phyloP scores from a whole-genome alignment of 2,329 filamentous ascomycete genomes.

The Fusarium algeriense region DNA sequence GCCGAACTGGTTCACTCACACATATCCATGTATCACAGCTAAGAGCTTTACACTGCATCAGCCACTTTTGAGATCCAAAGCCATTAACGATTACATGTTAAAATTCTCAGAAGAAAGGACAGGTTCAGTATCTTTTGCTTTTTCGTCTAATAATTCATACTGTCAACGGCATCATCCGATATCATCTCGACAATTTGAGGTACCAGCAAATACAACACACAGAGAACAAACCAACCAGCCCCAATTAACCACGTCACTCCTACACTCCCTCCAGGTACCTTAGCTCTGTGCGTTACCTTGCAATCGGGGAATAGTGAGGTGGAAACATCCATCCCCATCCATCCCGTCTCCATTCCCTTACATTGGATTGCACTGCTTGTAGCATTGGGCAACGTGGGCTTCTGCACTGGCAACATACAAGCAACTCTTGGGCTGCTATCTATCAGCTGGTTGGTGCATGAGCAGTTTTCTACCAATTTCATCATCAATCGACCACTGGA shows the following conservation, averaged over 20 bases:
- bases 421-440: conserved; percentile 29
- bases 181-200: conserved; percentile 4
- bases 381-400: conserved; percentile 16
- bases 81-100: background rate
- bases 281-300: conserved; percentile 27
- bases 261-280: conserved; percentile 27
- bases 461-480: conserved; percentile 4
- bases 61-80: conserved; percentile 10
- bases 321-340: conserved; percentile 21
- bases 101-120: background rate
- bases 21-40: background rate
- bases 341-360: background rate
- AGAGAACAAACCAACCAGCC: conserved; percentile 28
- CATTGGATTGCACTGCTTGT: background rate
- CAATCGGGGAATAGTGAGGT: conserved; percentile 42
- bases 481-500: conserved; percentile 1
- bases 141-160: background rate
- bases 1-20: conserved; percentile 27
- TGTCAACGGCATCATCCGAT: background rate
- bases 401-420: conserved; percentile 4
- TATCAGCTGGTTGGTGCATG: conserved; percentile 1
- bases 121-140: background rate
- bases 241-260: conserved; percentile 43
- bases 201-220: conserved; percentile 12
- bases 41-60: conserved; percentile 13